Percentiles rank a stretch among this genome's conserved stretches.
These are phyloP conservation scores for Scheffersomyces segobiensis DNA, from an alignment of 1,139 yeast species.

Conservation along the genomic window DNA sequence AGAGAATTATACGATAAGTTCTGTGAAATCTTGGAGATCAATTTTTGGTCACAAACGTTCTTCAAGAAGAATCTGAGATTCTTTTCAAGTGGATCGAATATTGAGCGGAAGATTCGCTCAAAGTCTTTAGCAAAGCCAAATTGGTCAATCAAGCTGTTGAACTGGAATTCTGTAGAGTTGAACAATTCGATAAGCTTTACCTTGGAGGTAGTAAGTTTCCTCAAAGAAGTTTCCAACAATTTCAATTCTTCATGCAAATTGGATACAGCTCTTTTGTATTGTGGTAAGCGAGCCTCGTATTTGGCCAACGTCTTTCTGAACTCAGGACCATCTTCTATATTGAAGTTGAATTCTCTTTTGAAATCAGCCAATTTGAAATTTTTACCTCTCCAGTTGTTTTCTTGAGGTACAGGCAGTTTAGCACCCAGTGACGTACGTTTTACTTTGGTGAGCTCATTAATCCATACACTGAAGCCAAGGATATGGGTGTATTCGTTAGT, in stretches of 20 bases:
- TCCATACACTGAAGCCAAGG: slow-evolving; percentile 33
- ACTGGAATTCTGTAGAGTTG: slow-evolving; percentile 17
- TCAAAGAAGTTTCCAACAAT: slow-evolving; percentile 24
- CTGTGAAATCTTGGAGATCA: slow-evolving; percentile 25
- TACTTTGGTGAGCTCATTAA: slow-evolving; percentile 14
- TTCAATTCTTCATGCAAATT: slow-evolving; percentile 37
- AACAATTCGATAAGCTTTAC: slow-evolving; percentile 25
- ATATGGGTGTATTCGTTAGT: slow-evolving; percentile 19
- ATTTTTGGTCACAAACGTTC: slow-evolving; percentile 32
- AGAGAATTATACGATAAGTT: slow-evolving; percentile 4
- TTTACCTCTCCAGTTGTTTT: not conserved
- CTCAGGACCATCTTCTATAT: slow-evolving; percentile 71
- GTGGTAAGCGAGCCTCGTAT: slow-evolving; percentile 55
- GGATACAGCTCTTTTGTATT: slow-evolving; percentile 42
- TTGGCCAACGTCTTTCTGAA: slow-evolving; percentile 58
- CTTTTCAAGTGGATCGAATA: slow-evolving; percentile 37
- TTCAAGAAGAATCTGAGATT: slow-evolving; percentile 31
- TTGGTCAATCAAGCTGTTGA: slow-evolving; percentile 10
- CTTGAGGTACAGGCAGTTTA: slow-evolving; percentile 1
- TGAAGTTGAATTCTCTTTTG: slow-evolving; percentile 27
- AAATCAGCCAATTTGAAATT: slow-evolving; percentile 7
- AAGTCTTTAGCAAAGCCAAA: slow-evolving; percentile 13
- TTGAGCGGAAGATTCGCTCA: slow-evolving; percentile 9
- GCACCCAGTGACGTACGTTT: not conserved
- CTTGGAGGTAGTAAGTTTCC: slow-evolving; percentile 20